Evolutionary conservation across 2,329 filamentous ascomycete genomes (phyloP).

Genomic region (Fusarium dlaminii): DNA sequence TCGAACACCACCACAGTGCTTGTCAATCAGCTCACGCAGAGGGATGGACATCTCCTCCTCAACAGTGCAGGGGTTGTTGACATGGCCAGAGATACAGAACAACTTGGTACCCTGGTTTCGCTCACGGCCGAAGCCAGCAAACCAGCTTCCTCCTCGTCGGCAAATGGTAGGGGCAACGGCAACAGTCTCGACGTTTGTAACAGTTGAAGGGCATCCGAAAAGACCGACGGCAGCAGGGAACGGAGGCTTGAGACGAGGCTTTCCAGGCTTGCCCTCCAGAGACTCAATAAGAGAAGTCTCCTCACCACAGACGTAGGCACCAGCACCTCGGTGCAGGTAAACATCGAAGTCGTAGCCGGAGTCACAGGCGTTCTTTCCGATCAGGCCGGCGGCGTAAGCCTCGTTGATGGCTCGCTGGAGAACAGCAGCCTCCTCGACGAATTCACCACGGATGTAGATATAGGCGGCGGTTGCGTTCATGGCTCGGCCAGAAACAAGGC

Average conservation of each 20-base stretch:
- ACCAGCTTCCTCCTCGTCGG: constrained; percentile 92
- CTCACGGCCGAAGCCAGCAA: constrained; percentile 92
- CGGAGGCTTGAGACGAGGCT: constrained; percentile 97
- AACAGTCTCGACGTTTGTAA: constrained; percentile 97
- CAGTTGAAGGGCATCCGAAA: constrained; percentile 97
- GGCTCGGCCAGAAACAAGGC: constrained; percentile 91
- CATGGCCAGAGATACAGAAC: constrained; percentile 97
- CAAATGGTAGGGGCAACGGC: constrained; percentile 96
- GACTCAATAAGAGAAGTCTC: constrained; percentile 99
- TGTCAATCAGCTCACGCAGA: constrained; percentile 94
- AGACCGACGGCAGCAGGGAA: constrained; percentile 98
- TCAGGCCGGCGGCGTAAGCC: constrained; percentile 91
- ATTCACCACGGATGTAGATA: constrained; percentile 99
- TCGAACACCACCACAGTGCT: constrained; percentile 95
- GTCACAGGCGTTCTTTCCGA: constrained; percentile 97
- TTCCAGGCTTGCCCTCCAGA: constrained; percentile 97
- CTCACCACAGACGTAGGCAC: constrained; percentile 97
- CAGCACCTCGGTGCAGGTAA: constrained; percentile 94
- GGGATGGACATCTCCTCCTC: constrained; percentile 99
- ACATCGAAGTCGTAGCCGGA: constrained; percentile 98
- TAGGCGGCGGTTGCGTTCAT: constrained; percentile 99
- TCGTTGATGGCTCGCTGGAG: constrained; percentile 97
- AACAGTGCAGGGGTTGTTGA: constrained; percentile 98
- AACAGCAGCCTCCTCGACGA: constrained; percentile 93
- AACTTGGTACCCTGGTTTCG: constrained; percentile 98